These are phyloP conservation scores for Aspergillus incahuasiensis DNA, from an alignment of 495 filamentous ascomycete species.

Conservation along the genomic window DNA sequence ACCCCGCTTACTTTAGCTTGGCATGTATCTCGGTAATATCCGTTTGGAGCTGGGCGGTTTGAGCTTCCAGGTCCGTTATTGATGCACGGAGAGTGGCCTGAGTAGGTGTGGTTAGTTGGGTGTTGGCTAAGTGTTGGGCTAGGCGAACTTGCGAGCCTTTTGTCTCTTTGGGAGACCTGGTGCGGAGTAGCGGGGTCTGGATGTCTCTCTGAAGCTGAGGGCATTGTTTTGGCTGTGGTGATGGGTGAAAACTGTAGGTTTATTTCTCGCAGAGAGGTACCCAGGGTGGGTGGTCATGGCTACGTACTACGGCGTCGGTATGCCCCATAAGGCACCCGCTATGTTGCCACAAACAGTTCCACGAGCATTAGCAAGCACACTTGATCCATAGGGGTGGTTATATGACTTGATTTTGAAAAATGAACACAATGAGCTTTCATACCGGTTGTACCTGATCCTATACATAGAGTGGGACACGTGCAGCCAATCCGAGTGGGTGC, in stretches of 20 bases:
- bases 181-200: slow-evolving; percentile 3
- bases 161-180: slow-evolving; percentile 12
- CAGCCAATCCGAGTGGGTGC: slow-evolving; percentile 16
- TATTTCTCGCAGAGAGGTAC: not conserved
- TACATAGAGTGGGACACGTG: not conserved
- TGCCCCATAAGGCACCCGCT: not conserved
- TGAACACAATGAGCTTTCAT: too few relatives aligned
- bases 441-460: not conserved
- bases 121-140: not conserved
- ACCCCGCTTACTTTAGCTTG: slow-evolving; percentile 32
- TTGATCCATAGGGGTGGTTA: not conserved
- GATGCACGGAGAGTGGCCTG: slow-evolving; percentile 29
- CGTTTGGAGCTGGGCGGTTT: slow-evolving; percentile 25
- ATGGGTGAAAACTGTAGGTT: not conserved
- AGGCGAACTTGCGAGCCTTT: slow-evolving; percentile 18
- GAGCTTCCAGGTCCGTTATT: slow-evolving; percentile 33
- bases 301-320: too few relatives aligned
- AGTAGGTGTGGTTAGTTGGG: not conserved
- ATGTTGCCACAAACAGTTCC: not conserved
- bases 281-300: too few relatives aligned
- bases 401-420: not conserved
- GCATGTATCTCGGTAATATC: slow-evolving; percentile 29
- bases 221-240: not conserved
- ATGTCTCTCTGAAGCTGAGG: not conserved
- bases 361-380: not conserved